These are phyloP conservation scores for Curvularia eragrostidis DNA, from an alignment of 2,329 filamentous ascomycete genomes.

Conservation along the genomic window DNA sequence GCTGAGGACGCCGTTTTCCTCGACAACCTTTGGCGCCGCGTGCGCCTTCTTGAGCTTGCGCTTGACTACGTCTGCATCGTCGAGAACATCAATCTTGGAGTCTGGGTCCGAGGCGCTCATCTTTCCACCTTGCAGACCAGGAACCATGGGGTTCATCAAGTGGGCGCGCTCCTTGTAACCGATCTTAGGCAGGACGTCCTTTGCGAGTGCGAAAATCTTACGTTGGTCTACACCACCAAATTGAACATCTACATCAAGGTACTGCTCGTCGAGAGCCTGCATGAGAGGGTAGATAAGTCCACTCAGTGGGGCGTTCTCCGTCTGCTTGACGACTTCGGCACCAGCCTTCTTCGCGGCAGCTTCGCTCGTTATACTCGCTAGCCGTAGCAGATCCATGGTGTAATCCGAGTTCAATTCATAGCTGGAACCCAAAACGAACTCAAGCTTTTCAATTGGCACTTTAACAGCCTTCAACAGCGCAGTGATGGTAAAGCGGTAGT, in stretches of 20 bases:
- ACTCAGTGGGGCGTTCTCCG: conserved; percentile 73
- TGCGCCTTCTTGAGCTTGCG: conserved; percentile 77
- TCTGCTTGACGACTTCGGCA: conserved; percentile 93
- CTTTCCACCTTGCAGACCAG: conserved; percentile 81
- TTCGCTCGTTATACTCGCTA: conserved; percentile 73
- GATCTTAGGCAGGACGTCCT: conserved; percentile 82
- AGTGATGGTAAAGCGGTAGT: conserved; percentile 81
- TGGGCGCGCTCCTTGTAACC: conserved; percentile 79
- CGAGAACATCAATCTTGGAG: conserved; percentile 93
- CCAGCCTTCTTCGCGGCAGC: conserved; percentile 89
- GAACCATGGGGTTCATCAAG: conserved; percentile 87
- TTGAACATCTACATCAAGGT: conserved; percentile 86
- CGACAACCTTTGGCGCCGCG: conserved; percentile 75
- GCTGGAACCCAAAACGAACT: conserved; percentile 82
- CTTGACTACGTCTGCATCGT: conserved; percentile 73
- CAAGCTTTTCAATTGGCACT: conserved; percentile 77
- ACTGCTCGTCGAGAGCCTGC: conserved; percentile 84
- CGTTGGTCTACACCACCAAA: conserved; percentile 81
- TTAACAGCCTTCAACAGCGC: conserved; percentile 77
- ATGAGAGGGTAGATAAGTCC: conserved; percentile 85
- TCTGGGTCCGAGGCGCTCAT: conserved; percentile 75
- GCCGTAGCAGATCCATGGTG: conserved; percentile 85
- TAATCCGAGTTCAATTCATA: conserved; percentile 77
- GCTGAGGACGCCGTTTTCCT: conserved; percentile 85
- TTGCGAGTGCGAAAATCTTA: conserved; percentile 86